phyloP scores from a whole-genome alignment of 169 alveolate genomes.

The Cryptosporidium meleagridis region DNA sequence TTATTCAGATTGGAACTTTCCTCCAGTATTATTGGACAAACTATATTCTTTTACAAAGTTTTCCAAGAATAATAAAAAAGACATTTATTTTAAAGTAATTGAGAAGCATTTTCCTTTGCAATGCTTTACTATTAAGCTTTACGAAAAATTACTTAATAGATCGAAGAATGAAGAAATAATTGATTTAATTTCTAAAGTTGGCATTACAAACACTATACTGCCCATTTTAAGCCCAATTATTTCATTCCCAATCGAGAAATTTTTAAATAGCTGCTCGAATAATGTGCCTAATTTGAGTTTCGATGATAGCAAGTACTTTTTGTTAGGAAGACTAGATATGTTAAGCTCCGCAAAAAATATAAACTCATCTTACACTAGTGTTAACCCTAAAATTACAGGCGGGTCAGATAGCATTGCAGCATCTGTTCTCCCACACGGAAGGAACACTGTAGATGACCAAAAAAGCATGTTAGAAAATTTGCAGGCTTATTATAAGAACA shows the following conservation, averaged over 20 bases:
- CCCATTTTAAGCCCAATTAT: conserved; percentile 51
- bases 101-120: conserved; percentile 31
- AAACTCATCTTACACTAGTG: background rate
- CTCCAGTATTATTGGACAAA: conserved; percentile 58
- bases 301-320: background rate
- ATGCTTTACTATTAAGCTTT: conserved; percentile 28
- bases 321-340: conserved; percentile 50
- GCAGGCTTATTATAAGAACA: conserved; percentile 47
- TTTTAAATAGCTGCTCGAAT: conserved; percentile 1
- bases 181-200: conserved; percentile 1
- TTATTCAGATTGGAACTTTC: conserved; percentile 9
- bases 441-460: conserved; percentile 74
- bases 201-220: background rate
- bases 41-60: background rate
- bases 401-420: conserved; percentile 25
- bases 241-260: conserved; percentile 26
- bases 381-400: background rate
- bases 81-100: background rate
- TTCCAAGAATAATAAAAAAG: background rate
- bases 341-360: background rate
- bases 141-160: background rate
- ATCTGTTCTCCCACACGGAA: conserved; percentile 72
- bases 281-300: background rate
- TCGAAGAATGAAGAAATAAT: background rate
- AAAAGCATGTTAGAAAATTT: conserved; percentile 63